Conservation (phyloP, 345 rosid species). For the Physaria fendleri region DNA sequence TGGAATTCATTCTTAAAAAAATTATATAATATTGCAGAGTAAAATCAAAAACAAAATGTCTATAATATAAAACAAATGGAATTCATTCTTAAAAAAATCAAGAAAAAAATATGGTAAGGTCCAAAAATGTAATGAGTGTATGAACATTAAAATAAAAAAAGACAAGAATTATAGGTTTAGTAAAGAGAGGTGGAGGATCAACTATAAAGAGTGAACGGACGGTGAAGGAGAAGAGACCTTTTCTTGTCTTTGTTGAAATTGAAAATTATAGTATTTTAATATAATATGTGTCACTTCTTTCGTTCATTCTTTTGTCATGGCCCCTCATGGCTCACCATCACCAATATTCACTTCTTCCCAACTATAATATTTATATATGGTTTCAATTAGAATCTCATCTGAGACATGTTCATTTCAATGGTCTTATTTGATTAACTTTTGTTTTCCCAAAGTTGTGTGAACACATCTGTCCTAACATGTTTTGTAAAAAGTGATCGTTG, state of each 20-base stretch:
- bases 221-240: constrained; percentile 14
- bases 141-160: neutral
- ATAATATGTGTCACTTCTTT: constrained; percentile 18
- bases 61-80: neutral
- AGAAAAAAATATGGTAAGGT: neutral
- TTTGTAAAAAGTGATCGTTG: too few species aligned
- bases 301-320: constrained; percentile 16
- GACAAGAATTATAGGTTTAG: neutral
- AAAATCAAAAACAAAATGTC: neutral
- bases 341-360: constrained; percentile 19
- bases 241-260: constrained; percentile 15
- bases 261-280: constrained; percentile 23
- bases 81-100: neutral
- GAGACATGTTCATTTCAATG: too few species aligned
- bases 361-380: constrained; percentile 20
- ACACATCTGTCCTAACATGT: too few species aligned
- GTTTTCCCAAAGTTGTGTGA: too few species aligned
- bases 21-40: neutral
- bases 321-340: constrained; percentile 5
- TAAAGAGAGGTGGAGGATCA: constrained; percentile 17
- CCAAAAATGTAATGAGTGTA: neutral
- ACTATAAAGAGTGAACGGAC: constrained; percentile 23
- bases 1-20: neutral
- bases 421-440: too few species aligned
- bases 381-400: too few species aligned